Evolutionary conservation across 108 stramenopile genomes (phyloP).

Genomic region (Nannochloropsis oceanica): DNA sequence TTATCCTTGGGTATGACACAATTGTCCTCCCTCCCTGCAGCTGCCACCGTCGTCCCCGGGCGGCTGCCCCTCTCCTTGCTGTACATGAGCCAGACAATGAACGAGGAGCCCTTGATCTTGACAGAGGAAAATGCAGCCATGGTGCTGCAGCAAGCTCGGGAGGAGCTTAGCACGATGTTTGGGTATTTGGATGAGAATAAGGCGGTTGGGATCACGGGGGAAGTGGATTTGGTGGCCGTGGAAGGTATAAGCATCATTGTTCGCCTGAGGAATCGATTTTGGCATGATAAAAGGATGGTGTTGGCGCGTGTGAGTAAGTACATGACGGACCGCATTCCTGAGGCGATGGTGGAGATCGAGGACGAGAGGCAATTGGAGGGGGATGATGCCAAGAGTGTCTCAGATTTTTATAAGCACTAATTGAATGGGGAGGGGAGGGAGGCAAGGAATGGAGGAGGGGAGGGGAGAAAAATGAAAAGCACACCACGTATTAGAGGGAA

Average conservation of each 20-base stretch:
- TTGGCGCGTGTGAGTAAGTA: conserved; percentile 41
- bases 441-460: no score
- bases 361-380: not conserved
- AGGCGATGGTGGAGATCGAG: not conserved
- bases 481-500: no score
- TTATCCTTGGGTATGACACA: not conserved
- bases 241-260: conserved; percentile 59
- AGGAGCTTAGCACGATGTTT: conserved; percentile 47
- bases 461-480: no score
- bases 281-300: conserved; percentile 69
- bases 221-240: conserved; percentile 65
- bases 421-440: no score
- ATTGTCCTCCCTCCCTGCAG: not conserved
- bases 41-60: not conserved
- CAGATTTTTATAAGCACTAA: not conserved
- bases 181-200: conserved; percentile 69
- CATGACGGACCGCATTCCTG: not conserved
- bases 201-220: conserved; percentile 73
- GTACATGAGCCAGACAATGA: not conserved
- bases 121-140: not conserved
- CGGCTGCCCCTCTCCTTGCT: not conserved
- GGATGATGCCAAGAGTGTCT: not conserved
- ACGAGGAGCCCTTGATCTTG: not conserved
- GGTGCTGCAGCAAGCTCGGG: not conserved
- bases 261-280: conserved; percentile 55